Evolutionary conservation across 2,329 filamentous ascomycete genomes (phyloP), one percentile per base, ranked within the genome.

Genomic region (Paecilomyces fulvus): DNA sequence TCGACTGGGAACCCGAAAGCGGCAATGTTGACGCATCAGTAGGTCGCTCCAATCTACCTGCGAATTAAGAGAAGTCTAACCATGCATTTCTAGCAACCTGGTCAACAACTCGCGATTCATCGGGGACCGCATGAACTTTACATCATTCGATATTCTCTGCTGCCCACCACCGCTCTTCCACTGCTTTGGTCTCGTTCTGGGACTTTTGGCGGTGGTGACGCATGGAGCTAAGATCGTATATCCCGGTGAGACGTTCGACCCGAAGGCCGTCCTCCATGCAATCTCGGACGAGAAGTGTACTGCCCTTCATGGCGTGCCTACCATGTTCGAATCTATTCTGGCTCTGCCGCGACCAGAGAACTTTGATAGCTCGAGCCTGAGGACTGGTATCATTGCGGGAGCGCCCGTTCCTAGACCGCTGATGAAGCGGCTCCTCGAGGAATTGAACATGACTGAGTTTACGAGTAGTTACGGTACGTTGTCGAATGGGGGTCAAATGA

Each of bases 111-210:
- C 83, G 7, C 81, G 84, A 30, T 87, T 87, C 73, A 86, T 87
- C 52, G 88, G 87, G 55, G 86, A 90, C 70, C 82, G 87, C 49
- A 88, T 91, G 86, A 79, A 82, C 5, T 78, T 92, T 14, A 84
- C 82, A 0, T 73, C 81, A 2, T 75, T 78, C 50, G 88, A 92
- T 65, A 77, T 86, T 7, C 78, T 94, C 10, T 92, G 89, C 76
- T 94, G 89, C 69, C 89, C 89, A 2, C 89, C 89, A 0, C 89
- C 90, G 0, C 79, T 94, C 3, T 94, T 94, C 77, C 90, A 94
- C 75, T 92, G 88, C 75, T 92, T 92, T 67, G 89, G 89, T 1
- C 81, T 92, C 7, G 88, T 92, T 0, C 81, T 91, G 2, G 89
- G 89, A 8, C 78, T 92, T 49, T 80, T 92, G 55, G 85, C 87